These are phyloP conservation scores for Phylloporus rhodoxanthus DNA, from an alignment of 768 basidiomycete species.

Conservation along the genomic window DNA sequence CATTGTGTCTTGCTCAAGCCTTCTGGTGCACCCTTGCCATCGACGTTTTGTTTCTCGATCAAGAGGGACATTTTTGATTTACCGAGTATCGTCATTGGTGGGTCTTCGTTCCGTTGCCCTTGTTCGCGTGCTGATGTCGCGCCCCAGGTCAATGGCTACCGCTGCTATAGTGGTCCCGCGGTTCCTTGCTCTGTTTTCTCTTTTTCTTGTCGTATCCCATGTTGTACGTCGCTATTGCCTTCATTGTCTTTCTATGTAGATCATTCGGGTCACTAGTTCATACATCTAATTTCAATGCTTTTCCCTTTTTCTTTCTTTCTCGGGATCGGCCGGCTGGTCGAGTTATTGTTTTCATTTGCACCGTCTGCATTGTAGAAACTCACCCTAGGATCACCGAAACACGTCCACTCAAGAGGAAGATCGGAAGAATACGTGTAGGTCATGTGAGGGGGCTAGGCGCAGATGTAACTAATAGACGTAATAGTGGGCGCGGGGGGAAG, in stretches of 20 bases:
- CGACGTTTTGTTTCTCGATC: slow-evolving; percentile 95
- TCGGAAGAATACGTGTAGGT: background rate
- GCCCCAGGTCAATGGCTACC: slow-evolving; percentile 83
- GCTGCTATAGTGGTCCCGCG: slow-evolving; percentile 44
- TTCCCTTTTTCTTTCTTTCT: background rate
- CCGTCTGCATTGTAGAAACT: background rate
- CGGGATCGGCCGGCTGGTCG: background rate
- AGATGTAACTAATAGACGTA: background rate
- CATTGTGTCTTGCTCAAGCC: slow-evolving; percentile 88
- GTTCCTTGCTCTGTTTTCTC: background rate
- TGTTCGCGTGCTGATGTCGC: background rate
- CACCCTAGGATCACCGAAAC: background rate
- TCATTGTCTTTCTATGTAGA: background rate
- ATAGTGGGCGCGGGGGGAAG: background rate
- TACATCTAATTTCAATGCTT: background rate
- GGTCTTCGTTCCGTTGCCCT: slow-evolving; percentile 15
- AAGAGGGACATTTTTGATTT: slow-evolving; percentile 88
- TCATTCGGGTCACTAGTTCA: background rate
- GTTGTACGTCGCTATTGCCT: slow-evolving; percentile 13
- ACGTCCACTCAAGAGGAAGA: background rate
- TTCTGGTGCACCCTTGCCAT: slow-evolving; percentile 75
- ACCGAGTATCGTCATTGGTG: slow-evolving; percentile 84
- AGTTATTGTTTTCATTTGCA: background rate
- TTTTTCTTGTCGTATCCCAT: slow-evolving; percentile 1
- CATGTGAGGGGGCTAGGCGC: background rate